These are phyloP conservation scores for Cubamyces sp. DNA, from an alignment of 768 basidiomycete species.

Conservation along the genomic window DNA sequence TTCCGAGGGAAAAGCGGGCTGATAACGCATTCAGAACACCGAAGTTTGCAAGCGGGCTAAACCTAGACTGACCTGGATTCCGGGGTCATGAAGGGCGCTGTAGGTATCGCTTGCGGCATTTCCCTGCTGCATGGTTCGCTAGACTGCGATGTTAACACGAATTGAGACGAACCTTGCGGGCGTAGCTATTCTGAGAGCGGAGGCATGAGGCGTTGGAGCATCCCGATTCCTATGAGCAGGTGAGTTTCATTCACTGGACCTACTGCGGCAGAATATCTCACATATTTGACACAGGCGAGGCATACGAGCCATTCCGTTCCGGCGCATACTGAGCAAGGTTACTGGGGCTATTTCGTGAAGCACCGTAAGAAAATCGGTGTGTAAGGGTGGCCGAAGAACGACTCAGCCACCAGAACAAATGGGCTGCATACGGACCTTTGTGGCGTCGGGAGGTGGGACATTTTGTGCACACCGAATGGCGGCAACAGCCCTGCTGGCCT, in stretches of 20 bases:
- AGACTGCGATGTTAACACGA: too few species aligned
- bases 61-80: slow-evolving; percentile 33
- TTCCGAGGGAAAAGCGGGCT: slow-evolving; percentile 31
- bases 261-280: background rate
- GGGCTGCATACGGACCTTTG: slow-evolving; percentile 35
- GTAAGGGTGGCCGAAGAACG: background rate
- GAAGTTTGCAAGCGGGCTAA: background rate
- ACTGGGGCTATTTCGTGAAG: slow-evolving; percentile 37
- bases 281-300: slow-evolving; percentile 15
- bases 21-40: slow-evolving; percentile 1
- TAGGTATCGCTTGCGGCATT: background rate
- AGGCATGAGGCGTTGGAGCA: background rate
- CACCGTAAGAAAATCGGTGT: background rate
- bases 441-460: slow-evolving; percentile 38
- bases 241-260: background rate
- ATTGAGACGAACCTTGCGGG: slow-evolving; percentile 1
- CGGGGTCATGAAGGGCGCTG: slow-evolving; percentile 32
- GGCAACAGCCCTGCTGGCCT: slow-evolving; percentile 12
- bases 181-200: background rate
- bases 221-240: slow-evolving; percentile 3
- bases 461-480: slow-evolving; percentile 17
- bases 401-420: background rate
- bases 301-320: slow-evolving; percentile 9
- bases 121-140: slow-evolving; percentile 1
- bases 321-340: slow-evolving; percentile 37